Evolutionary conservation across 2,329 filamentous ascomycete species (phyloP).

Genomic region (Ophiosphaerella korrae): DNA sequence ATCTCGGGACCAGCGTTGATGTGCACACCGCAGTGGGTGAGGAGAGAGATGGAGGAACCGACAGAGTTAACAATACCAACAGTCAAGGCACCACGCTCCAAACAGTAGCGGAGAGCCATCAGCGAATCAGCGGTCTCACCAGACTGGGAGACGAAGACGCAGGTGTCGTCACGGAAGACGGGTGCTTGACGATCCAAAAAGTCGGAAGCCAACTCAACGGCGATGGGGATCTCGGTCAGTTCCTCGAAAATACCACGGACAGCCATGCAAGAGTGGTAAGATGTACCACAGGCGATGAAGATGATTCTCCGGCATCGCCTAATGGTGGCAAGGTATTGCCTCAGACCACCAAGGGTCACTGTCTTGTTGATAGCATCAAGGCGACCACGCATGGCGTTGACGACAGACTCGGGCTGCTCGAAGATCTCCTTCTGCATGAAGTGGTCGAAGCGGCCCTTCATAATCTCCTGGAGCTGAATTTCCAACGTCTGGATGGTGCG

Average conservation of each 20-base stretch:
- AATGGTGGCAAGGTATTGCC: conserved; percentile 96
- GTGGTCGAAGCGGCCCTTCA: conserved; percentile 99
- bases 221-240: conserved; percentile 95
- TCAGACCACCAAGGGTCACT: conserved; percentile 92
- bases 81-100: conserved; percentile 95
- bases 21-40: conserved; percentile 99
- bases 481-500: conserved; percentile 98
- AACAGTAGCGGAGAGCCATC: conserved; percentile 95
- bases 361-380: conserved; percentile 91
- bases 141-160: conserved; percentile 98
- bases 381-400: conserved; percentile 99
- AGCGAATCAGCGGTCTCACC: conserved; percentile 98
- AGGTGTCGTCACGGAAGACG: conserved; percentile 99
- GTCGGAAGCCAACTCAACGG: conserved; percentile 95
- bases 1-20: conserved; percentile 99
- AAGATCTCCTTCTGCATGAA: conserved; percentile 99
- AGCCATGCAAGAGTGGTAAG: conserved; percentile 99
- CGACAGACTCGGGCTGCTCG: conserved; percentile 97
- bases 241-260: conserved; percentile 98
- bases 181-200: conserved; percentile 96
- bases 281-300: conserved; percentile 98
- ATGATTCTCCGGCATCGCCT: conserved; percentile 96
- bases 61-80: conserved; percentile 99
- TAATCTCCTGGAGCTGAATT: conserved; percentile 99
- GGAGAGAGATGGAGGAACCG: conserved; percentile 95